A percentile compares a stretch with the other conserved stretches of the same genome.
Conservation (phyloP, 768 basidiomycete genomes). For the Russula sp. region DNA sequence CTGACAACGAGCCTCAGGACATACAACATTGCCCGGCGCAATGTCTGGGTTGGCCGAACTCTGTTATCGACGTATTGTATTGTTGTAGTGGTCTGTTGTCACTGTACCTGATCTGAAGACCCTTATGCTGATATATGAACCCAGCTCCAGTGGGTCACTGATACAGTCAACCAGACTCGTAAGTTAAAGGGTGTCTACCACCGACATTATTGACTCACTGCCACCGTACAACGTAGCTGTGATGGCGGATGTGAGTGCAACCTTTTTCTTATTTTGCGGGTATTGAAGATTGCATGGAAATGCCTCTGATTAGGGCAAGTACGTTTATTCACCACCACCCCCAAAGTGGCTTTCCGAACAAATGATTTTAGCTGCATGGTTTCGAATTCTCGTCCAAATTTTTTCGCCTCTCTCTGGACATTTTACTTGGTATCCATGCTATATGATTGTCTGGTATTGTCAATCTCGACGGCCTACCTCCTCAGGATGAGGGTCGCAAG, state of each 20-base stretch:
- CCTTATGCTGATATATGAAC: not conserved
- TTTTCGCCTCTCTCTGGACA: constrained; percentile 42
- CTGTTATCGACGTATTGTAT: constrained; percentile 38
- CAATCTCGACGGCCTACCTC: constrained; percentile 47
- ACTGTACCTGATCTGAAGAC: constrained; percentile 23
- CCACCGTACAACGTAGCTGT: constrained; percentile 14
- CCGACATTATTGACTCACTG: not conserved
- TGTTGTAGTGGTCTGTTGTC: constrained; percentile 38
- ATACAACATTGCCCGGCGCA: constrained; percentile 51
- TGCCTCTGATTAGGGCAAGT: constrained; percentile 33
- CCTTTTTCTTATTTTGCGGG: not conserved
- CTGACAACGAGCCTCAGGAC: constrained; percentile 35
- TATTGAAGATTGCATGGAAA: not conserved
- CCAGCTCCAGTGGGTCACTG: constrained; percentile 53
- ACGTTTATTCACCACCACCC: constrained; percentile 12
- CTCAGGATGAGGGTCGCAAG: constrained; percentile 38
- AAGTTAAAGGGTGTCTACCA: constrained; percentile 26
- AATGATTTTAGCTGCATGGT: constrained; percentile 42
- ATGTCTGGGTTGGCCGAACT: constrained; percentile 35
- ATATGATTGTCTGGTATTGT: constrained; percentile 49
- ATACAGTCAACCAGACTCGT: constrained; percentile 46
- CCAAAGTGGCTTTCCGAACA: not conserved
- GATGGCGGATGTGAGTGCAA: not conserved
- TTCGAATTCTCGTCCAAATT: constrained; percentile 26
- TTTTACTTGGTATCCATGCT: constrained; percentile 54